Conservation (phyloP, 2,329 filamentous ascomycete species). For the Botrytis pseudocinerea region DNA sequence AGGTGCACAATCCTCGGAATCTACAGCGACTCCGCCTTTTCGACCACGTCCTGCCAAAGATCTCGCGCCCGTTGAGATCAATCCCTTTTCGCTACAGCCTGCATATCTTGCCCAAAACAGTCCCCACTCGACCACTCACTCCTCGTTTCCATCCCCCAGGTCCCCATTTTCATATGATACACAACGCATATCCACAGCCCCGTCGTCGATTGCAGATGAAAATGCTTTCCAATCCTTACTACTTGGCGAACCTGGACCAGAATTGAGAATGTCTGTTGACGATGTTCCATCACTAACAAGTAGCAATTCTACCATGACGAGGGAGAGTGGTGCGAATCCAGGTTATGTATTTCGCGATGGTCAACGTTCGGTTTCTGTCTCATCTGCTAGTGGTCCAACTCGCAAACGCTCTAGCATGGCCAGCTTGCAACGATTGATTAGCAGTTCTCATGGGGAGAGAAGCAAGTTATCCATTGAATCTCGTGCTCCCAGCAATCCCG, state of each 20-base stretch:
- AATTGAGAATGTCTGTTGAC: conserved; percentile 68
- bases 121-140: conserved; percentile 64
- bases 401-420: conserved; percentile 74
- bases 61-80: conserved; percentile 52
- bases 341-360: conserved; percentile 54
- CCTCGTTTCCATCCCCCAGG: conserved; percentile 61
- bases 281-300: conserved; percentile 75
- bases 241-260: conserved; percentile 72
- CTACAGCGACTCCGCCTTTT: conserved; percentile 39
- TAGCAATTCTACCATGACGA: conserved; percentile 74
- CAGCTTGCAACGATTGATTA: conserved; percentile 74
- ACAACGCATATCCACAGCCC: conserved; percentile 71
- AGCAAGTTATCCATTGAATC: conserved; percentile 75
- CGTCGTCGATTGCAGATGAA: conserved; percentile 72
- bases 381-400: conserved; percentile 58
- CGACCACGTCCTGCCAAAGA: conserved; percentile 43
- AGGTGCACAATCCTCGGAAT: conserved; percentile 41
- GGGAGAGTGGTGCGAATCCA: conserved; percentile 58
- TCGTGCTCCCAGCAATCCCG: conserved; percentile 45
- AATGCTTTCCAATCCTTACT: conserved; percentile 69
- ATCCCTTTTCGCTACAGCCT: conserved; percentile 46
- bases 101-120: conserved; percentile 54
- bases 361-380: conserved; percentile 63
- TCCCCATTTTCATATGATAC: conserved; percentile 69
- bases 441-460: conserved; percentile 70